Evolutionary conservation across 441 rosid species (phyloP).

Genomic region (Biscutella auriculata): DNA sequence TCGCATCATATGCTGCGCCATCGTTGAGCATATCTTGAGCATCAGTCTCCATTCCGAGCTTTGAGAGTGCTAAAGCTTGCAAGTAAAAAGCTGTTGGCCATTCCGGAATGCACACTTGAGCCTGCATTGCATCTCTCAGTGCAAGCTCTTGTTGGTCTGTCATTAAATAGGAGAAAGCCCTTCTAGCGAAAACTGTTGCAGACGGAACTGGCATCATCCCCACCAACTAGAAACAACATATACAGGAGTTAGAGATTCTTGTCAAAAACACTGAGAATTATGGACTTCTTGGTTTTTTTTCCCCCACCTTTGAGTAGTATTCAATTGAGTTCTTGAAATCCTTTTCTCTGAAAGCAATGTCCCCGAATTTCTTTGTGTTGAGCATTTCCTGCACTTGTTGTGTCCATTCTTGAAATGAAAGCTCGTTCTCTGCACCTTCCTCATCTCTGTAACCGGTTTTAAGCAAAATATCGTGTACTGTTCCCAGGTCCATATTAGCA

Average conservation of each 20-base stretch:
- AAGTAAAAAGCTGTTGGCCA: conserved; percentile 97
- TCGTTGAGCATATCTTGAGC: conserved; percentile 97
- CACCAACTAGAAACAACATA: conserved; percentile 42
- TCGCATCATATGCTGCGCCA: conserved; percentile 77
- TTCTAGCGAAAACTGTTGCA: conserved; percentile 73
- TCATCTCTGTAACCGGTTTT: conserved; percentile 83
- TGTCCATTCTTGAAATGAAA: conserved; percentile 59
- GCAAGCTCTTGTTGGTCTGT: conserved; percentile 74
- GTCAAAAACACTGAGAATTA: not conserved
- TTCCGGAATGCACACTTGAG: conserved; percentile 87
- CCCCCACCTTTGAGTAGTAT: conserved; percentile 51
- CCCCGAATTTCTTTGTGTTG: conserved; percentile 55
- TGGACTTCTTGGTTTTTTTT: not conserved
- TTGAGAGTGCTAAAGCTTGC: conserved; percentile 89
- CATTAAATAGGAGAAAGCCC: conserved; percentile 75
- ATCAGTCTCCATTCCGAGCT: conserved; percentile 93
- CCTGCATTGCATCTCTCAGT: conserved; percentile 92
- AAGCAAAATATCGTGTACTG: conserved; percentile 68
- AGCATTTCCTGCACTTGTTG: conserved; percentile 63
- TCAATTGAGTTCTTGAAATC: conserved; percentile 65
- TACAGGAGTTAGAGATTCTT: not conserved
- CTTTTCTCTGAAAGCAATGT: conserved; percentile 57
- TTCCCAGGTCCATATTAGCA: conserved; percentile 70
- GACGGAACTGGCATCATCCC: conserved; percentile 74
- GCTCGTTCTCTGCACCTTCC: conserved; percentile 89